Evolutionary conservation across 2,329 filamentous ascomycete genomes (phyloP), one percentile per base, ranked within the genome.

Genomic region (Monosporascus ibericus): DNA sequence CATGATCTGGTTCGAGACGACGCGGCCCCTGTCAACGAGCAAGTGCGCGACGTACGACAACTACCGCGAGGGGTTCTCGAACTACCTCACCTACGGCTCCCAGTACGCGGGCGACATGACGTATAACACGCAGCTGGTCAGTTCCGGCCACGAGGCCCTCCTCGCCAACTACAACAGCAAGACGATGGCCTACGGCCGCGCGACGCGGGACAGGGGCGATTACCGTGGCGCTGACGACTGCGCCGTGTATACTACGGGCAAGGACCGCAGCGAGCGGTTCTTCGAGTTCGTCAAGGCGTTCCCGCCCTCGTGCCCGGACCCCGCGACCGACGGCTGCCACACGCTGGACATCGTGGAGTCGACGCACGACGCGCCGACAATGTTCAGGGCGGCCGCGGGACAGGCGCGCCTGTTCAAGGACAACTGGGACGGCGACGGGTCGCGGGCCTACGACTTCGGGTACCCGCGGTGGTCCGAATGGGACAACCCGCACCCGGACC

Each of bases 401-500:
- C 49, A n/a, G 17, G 48, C 55, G 17, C 52, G 55, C 15, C 50
- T 57, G 25, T 57, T 57, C 48, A 38, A 11, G 11, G 55, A 57
- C 40, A 57, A 57, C 52, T 57, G 47, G 40, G 34, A 48, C 11
- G 55, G 55, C 15, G 18, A 37, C 9, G 52, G 52, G 14, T 18
- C 25, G 15, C 39, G 48, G 2, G 48, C 52, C 2, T 50, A 48
- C 20, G 55, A 57, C 27, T 49, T 46, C 36, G 49, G 50, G 5
- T 55, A 52, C 34, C 55, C 55, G 47, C 52, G 55, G 14, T 44
- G 50, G 44, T 30, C 37, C 7, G 5, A 18, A 9, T 46, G 47
- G 17, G 55, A 57, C 44, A 34, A 48, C 36, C 55, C 55, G 6
- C 55, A 57, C 42, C 52, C 46, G 15, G 54, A 58, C 24, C 48